Percentiles rank a stretch among this genome's conserved stretches.
Conservation (phyloP, 352 stramenopile genomes). For the Phytophthora sp. region DNA sequence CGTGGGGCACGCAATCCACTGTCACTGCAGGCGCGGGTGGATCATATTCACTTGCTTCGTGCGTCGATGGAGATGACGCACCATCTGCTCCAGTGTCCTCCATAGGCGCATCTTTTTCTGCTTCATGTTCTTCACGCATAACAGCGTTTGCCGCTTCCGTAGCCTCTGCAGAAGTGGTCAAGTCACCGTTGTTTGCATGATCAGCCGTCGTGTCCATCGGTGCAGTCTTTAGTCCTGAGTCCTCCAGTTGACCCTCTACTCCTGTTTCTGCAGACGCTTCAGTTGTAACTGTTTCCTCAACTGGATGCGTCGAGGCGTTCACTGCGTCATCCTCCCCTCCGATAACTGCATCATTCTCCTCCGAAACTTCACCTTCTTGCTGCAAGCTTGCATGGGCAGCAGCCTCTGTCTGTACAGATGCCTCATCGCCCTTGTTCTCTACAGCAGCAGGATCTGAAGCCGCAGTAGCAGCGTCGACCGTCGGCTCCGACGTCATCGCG, state of each 20-base stretch:
- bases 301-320: not conserved
- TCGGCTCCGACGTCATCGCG: not conserved
- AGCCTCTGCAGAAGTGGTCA: not conserved
- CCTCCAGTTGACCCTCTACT: not conserved
- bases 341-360: not conserved
- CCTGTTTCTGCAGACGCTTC: not conserved
- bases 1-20: constrained; percentile 29
- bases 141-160: not conserved
- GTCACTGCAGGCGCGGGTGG: not conserved
- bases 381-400: too few species aligned
- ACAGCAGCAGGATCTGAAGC: not conserved
- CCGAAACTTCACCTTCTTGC: not conserved
- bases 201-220: too few species aligned
- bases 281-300: not conserved
- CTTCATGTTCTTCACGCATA: constrained; percentile 4
- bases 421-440: too few species aligned
- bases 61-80: constrained; percentile 1
- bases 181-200: too few species aligned
- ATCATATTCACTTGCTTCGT: constrained; percentile 37
- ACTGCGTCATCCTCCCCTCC: not conserved
- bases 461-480: too few species aligned
- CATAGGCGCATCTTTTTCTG: not conserved
- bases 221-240: too few species aligned
- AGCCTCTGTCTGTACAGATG: too few species aligned
- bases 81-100: not conserved